Base-by-base conservation (phyloP, 2,329 filamentous ascomycete genomes). In the Emmonsia crescens region DNA sequence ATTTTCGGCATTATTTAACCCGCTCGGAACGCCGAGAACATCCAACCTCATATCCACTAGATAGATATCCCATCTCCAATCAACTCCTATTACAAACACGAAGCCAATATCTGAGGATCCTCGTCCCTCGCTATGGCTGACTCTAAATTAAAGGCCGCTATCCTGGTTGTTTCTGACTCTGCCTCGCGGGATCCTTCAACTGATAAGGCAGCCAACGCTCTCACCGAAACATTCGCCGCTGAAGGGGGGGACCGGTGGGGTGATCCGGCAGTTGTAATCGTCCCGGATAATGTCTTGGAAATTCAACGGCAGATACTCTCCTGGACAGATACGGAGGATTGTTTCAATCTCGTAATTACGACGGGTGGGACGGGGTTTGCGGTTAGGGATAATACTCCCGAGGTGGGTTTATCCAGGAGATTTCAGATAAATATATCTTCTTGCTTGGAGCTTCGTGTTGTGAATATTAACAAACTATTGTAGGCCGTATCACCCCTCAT, bases 281-380 rank as follows among this genome's bases (percentile, higher is more conserved):
- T 97, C 3, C 78, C 89, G 16, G 94, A 99, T 73, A 83, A 85
- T 71, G 79, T 86, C 5, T 73, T 84, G 4, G 81, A 87, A 24
- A 96, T 99, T 61, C 90, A 96, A 70, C 80, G 80, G 19, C 81
- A 85, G 58, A 82, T 99, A 58, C 84, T 79, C 63, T 71, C 78
- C 12, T 96, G 90, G 89, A 80, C 89, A 0, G 91, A 96, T 73
- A 68, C 71, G n/a, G 76, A 80, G 12, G 74, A 82, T 5, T 80
- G 81, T 56, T 74, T 79, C 3, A 93, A 96, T 74, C 76, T 97
- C 62, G 83, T 99, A 63, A 75, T 96, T 55, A 93, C 91, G 0
- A 96, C 91, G 6, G 94, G 94, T 27, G 94, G 94, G 1, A 99
- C 94, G 1, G 94, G 94, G 0, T 99, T 99, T 74, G 88, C 94